Evolutionary conservation across 2,329 filamentous ascomycete species (phyloP).

Genomic region (Uncinocarpus reesii): DNA sequence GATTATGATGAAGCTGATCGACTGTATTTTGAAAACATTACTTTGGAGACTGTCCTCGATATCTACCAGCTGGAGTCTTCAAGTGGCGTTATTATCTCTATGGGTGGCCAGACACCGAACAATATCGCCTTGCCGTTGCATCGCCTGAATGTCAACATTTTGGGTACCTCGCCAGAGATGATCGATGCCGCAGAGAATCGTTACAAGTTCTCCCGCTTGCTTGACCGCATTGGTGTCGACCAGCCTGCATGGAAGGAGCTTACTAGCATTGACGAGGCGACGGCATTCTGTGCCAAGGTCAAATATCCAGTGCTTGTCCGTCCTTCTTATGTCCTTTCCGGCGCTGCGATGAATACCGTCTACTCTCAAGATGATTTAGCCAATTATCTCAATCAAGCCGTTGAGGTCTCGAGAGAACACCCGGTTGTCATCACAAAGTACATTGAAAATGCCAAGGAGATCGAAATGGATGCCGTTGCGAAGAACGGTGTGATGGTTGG

Average conservation of each 20-base stretch:
- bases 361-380: constrained; percentile 91
- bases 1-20: constrained; percentile 93
- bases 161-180: constrained; percentile 97
- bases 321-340: constrained; percentile 92
- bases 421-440: constrained; percentile 99
- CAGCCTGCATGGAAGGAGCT: constrained; percentile 98
- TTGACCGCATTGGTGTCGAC: constrained; percentile 87
- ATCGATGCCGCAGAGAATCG: constrained; percentile 95
- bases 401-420: constrained; percentile 85
- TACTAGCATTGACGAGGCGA: constrained; percentile 86
- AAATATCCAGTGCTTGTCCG: constrained; percentile 89
- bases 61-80: constrained; percentile 83
- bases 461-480: constrained; percentile 98
- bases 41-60: constrained; percentile 77
- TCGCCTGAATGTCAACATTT: constrained; percentile 78
- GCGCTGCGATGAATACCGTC: constrained; percentile 98
- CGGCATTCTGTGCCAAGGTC: constrained; percentile 75
- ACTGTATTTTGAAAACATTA: constrained; percentile 94
- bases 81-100: constrained; percentile 78
- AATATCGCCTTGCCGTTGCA: constrained; percentile 89
- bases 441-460: constrained; percentile 98
- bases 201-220: constrained; percentile 97
- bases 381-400: constrained; percentile 79
- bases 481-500: constrained; percentile 80
- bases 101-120: constrained; percentile 96